Evolutionary conservation across 2,329 filamentous ascomycete species (phyloP).

Genomic region (Epicoccum sorghinum): DNA sequence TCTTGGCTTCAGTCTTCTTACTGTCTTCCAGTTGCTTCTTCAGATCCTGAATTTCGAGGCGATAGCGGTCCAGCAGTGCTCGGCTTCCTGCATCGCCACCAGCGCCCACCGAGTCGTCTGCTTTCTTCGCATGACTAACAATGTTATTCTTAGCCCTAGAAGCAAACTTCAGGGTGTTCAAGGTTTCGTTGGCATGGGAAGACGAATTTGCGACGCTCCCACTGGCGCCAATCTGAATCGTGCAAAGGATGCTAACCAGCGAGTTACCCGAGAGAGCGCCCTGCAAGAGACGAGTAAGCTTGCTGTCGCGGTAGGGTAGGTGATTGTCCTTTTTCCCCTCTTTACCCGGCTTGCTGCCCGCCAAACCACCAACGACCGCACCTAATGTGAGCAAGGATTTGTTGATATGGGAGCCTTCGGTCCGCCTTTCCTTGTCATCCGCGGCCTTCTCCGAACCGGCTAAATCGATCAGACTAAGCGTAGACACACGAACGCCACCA

Average conservation of each 20-base stretch:
- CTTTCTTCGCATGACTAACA: slow-evolving; percentile 93
- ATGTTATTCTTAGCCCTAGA: slow-evolving; percentile 97
- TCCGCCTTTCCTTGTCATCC: slow-evolving; percentile 89
- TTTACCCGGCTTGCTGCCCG: slow-evolving; percentile 76
- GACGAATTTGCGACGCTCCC: slow-evolving; percentile 73
- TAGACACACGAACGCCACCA: slow-evolving; percentile 93
- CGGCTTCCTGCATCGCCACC: slow-evolving; percentile 82
- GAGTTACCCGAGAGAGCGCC: slow-evolving; percentile 92
- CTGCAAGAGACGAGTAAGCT: slow-evolving; percentile 90
- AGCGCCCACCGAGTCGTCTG: slow-evolving; percentile 82
- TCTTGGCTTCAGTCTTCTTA: slow-evolving; percentile 66
- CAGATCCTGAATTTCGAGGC: slow-evolving; percentile 88
- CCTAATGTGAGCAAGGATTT: slow-evolving; percentile 94
- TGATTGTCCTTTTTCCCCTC: slow-evolving; percentile 92
- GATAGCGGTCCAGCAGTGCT: slow-evolving; percentile 88
- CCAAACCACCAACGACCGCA: slow-evolving; percentile 92
- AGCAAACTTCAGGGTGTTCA: slow-evolving; percentile 97
- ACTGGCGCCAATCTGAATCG: slow-evolving; percentile 84
- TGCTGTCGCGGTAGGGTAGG: slow-evolving; percentile 95
- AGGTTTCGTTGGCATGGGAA: slow-evolving; percentile 82
- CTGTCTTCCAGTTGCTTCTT: slow-evolving; percentile 78
- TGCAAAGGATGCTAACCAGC: slow-evolving; percentile 95
- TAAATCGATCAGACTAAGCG: slow-evolving; percentile 91
- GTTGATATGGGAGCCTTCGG: slow-evolving; percentile 97
- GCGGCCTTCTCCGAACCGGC: slow-evolving; percentile 96